phyloP scores from a whole-genome alignment of 192 early-diverging fungal species.

The Backusella morwellensis region DNA sequence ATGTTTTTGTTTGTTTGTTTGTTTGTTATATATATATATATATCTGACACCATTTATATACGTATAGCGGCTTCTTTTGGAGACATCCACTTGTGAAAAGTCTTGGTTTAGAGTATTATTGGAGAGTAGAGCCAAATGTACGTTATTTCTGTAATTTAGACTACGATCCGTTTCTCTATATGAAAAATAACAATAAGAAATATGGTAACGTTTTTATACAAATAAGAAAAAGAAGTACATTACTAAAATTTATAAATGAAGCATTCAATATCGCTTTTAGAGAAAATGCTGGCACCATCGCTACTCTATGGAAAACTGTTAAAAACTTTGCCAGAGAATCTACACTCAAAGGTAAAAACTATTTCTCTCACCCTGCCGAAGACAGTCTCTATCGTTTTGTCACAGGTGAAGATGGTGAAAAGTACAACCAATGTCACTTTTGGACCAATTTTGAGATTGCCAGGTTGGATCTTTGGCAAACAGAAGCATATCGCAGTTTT shows the following conservation, averaged over 20 bases:
- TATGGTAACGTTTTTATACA: conserved; percentile 9
- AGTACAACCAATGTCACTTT: conserved; percentile 69
- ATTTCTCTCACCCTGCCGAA: conserved; percentile 36
- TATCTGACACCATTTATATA: background rate
- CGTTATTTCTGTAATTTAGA: conserved; percentile 52
- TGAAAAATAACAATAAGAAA: conserved; percentile 48
- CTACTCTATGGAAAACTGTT: conserved; percentile 65
- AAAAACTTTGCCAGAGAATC: conserved; percentile 42
- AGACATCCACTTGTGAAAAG: conserved; percentile 44
- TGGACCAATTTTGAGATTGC: conserved; percentile 88
- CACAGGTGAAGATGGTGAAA: conserved; percentile 40
- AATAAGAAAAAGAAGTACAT: background rate
- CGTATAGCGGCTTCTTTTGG: conserved; percentile 45
- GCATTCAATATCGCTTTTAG: conserved; percentile 70
- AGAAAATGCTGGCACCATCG: conserved; percentile 67
- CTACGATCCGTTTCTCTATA: conserved; percentile 55
- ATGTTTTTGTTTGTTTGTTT: too few relatives aligned
- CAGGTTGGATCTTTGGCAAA: conserved; percentile 50
- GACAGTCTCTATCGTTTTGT: conserved; percentile 48
- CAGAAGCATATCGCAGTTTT: conserved; percentile 49
- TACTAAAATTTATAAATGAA: background rate
- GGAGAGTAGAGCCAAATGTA: conserved; percentile 59
- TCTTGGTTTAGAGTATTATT: conserved; percentile 55
- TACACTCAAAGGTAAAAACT: conserved; percentile 9
- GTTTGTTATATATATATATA: too few relatives aligned